Evolutionary conservation across 1,284 basidiomycete species (phyloP).

Genomic region (Golubevia pallescens): DNA sequence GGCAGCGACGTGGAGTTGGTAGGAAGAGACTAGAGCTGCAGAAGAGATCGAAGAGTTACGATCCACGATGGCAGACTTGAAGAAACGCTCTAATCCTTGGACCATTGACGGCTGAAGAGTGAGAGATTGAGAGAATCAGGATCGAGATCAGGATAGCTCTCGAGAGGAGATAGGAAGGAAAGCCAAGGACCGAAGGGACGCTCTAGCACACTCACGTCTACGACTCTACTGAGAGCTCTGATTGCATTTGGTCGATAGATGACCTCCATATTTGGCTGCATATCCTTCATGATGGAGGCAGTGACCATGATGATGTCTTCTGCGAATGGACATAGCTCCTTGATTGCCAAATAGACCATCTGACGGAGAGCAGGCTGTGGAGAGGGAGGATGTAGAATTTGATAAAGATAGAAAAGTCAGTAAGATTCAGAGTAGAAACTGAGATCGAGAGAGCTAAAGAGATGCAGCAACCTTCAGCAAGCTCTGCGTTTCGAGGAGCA

Average conservation of each 20-base stretch:
- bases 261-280: conserved; percentile 98
- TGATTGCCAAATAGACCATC: conserved; percentile 98
- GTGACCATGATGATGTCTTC: conserved; percentile 99
- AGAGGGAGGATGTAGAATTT: not conserved
- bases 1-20: conserved; percentile 91
- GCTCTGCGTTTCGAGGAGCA: too few species aligned
- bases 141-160: not conserved
- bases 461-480: too few species aligned
- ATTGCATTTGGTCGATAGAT: conserved; percentile 98
- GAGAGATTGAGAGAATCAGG: not conserved
- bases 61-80: conserved; percentile 99
- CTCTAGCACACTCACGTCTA: conserved; percentile 76
- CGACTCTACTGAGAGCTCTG: conserved; percentile 91
- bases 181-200: not conserved
- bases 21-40: conserved; percentile 93
- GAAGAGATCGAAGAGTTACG: conserved; percentile 93
- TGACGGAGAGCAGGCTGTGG: conserved; percentile 87
- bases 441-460: too few species aligned
- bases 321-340: conserved; percentile 92
- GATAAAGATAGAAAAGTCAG: not conserved
- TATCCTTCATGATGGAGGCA: conserved; percentile 99
- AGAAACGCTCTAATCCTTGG: conserved; percentile 97
- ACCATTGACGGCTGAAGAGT: conserved; percentile 94
- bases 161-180: conserved; percentile 6
- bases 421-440: not conserved